These are phyloP conservation scores for Monascus purpureus DNA, from an alignment of 495 filamentous ascomycete genomes.

Conservation along the genomic window DNA sequence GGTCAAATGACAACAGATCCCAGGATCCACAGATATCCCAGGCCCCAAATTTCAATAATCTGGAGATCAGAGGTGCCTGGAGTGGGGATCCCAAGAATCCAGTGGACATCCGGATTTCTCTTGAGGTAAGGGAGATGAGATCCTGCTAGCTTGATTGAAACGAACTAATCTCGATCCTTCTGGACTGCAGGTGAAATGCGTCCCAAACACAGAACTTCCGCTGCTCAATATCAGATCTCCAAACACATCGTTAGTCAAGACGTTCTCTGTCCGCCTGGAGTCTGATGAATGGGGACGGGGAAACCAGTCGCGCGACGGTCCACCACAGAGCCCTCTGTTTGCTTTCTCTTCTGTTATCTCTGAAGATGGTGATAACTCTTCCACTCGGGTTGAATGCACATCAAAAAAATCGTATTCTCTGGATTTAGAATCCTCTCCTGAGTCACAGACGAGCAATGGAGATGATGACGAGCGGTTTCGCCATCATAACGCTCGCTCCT, in stretches of 20 bases:
- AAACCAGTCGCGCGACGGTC: neutral
- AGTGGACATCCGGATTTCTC: slow-evolving; percentile 14
- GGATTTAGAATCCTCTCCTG: neutral
- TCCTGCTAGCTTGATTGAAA: too few species aligned
- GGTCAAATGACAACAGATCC: too few species aligned
- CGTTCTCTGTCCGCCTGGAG: slow-evolving; percentile 3
- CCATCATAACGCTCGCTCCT: neutral
- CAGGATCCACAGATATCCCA: too few species aligned
- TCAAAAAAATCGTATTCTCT: neutral
- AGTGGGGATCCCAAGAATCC: slow-evolving; percentile 12
- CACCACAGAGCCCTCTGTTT: slow-evolving; percentile 11
- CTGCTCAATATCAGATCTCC: slow-evolving; percentile 2
- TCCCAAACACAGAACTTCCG: slow-evolving; percentile 8
- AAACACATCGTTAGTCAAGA: slow-evolving; percentile 2
- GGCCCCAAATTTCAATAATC: slow-evolving; percentile 15
- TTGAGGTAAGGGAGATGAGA: slow-evolving; percentile 29
- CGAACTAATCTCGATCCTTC: too few species aligned
- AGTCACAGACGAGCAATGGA: neutral
- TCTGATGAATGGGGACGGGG: neutral
- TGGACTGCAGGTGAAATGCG: slow-evolving; percentile 8
- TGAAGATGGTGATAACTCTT: neutral
- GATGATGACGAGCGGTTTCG: neutral
- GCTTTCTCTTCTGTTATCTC: slow-evolving; percentile 3
- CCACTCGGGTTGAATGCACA: neutral
- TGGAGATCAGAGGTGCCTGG: slow-evolving; percentile 23